Evolutionary conservation across 2,329 filamentous ascomycete genomes (phyloP).

Genomic region (Zasmidium citrigriseum): DNA sequence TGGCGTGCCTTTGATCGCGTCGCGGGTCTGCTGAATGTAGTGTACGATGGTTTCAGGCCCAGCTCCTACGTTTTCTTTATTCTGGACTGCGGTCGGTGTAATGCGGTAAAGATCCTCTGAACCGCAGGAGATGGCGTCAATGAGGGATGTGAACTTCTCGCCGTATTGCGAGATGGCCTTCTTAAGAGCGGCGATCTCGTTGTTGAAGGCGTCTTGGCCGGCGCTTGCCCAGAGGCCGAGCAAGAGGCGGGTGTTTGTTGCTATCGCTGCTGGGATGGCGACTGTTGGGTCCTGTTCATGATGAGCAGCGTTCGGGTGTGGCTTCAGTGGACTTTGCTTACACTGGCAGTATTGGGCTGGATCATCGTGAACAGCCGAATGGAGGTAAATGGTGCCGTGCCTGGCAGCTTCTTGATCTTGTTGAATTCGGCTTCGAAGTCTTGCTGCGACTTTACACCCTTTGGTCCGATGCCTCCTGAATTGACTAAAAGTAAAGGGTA

Average conservation of each 20-base stretch:
- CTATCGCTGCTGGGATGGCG: constrained; percentile 78
- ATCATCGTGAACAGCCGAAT: constrained; percentile 70
- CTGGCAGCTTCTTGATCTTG: constrained; percentile 62
- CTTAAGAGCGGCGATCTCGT: constrained; percentile 73
- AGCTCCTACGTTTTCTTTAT: constrained; percentile 60
- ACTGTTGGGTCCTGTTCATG: constrained; percentile 58
- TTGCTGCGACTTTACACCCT: constrained; percentile 1
- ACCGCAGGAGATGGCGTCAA: constrained; percentile 79
- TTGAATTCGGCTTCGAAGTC: constrained; percentile 69
- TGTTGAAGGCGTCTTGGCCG: constrained; percentile 56
- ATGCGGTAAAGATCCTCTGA: constrained; percentile 74
- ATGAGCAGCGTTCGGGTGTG: neutral
- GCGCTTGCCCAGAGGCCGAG: constrained; percentile 73
- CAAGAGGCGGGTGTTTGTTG: constrained; percentile 73
- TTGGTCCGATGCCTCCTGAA: constrained; percentile 4
- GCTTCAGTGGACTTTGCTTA: neutral
- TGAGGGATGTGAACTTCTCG: constrained; percentile 56
- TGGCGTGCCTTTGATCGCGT: constrained; percentile 63
- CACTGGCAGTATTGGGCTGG: constrained; percentile 55
- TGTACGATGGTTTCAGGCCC: constrained; percentile 62
- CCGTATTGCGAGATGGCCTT: constrained; percentile 71
- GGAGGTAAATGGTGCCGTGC: constrained; percentile 62
- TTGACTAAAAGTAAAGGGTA: too few species aligned
- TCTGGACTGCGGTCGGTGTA: constrained; percentile 66
- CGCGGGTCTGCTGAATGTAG: constrained; percentile 71